Evolutionary conservation across 2,329 filamentous ascomycete genomes (phyloP).

Genomic region (Xylariomycetidae sp.): DNA sequence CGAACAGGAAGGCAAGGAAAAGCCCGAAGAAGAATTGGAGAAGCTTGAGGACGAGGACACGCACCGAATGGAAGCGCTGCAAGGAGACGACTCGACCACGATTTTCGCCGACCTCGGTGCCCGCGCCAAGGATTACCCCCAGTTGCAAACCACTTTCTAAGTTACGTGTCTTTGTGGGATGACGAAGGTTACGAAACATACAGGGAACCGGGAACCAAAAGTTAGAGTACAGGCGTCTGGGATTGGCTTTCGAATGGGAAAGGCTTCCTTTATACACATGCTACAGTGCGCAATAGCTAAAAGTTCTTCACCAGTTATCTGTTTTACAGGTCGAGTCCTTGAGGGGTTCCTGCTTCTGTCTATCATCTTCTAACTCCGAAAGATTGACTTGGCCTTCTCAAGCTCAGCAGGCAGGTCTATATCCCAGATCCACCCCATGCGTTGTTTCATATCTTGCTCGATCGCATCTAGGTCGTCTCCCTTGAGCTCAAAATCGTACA

Average conservation of each 20-base stretch:
- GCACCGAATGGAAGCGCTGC: constrained; percentile 52
- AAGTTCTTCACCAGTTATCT: too few relatives aligned
- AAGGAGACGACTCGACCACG: constrained; percentile 37
- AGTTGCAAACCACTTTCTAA: constrained; percentile 53
- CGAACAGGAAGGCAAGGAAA: constrained; percentile 53
- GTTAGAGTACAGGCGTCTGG: too few relatives aligned
- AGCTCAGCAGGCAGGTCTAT: constrained; percentile 29
- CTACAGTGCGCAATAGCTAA: too few relatives aligned
- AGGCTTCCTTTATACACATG: too few relatives aligned
- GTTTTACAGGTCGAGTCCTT: too few relatives aligned
- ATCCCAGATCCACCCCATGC: constrained; percentile 32
- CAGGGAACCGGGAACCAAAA: too few relatives aligned
- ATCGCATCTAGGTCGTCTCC: constrained; percentile 31
- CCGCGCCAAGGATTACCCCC: constrained; percentile 55
- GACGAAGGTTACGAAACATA: too few relatives aligned
- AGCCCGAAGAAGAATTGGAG: constrained; percentile 65
- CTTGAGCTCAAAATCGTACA: constrained; percentile 38
- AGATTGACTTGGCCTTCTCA: constrained; percentile 29
- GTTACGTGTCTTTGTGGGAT: too few relatives aligned
- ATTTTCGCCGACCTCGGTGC: constrained; percentile 43
- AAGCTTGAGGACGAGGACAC: constrained; percentile 71
- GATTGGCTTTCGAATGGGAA: too few relatives aligned
- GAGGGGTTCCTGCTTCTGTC: too few relatives aligned
- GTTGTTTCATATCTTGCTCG: constrained; percentile 26
- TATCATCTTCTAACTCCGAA: too few relatives aligned